Base-by-base conservation (phyloP, 176 grass and related monocot species). In the Urochloa ruziziensis region DNA sequence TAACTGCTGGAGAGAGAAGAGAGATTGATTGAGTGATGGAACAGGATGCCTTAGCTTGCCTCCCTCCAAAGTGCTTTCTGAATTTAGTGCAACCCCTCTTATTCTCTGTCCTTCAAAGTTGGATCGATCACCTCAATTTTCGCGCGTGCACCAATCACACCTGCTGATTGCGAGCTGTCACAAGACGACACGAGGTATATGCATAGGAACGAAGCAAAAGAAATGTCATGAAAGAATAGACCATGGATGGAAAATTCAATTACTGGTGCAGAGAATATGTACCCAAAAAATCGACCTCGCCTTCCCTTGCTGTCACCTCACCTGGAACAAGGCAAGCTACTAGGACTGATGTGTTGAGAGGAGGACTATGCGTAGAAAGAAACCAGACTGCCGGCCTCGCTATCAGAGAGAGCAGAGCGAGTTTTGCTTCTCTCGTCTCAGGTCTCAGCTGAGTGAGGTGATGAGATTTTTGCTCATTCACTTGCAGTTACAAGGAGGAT, bases 21-120 rank as follows among this genome's bases (percentile, higher is more conserved):
- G 56, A 59, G 56, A n/a, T 13, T 1, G 56, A 25, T 86, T 82
- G 70, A 86, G 88, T 83, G 85, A 53, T 78, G 80, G 85, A 67
- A 83, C 28, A 53, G 63, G 76, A 79, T 86, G 82, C 81, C 70
- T 58, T 42, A n/a, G n/a, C n/a, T n/a, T n/a, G n/a, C 58, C 58
- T 61, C 59, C 59, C 3, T 17, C n/a, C 13, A 30, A 39, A 39
- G 44, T 2, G 60, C 67, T 63, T 36, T 73, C 21, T 23, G 17
- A 7, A 69, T 69, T 43, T 72, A 73, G 17, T 80, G 80, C 73
- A 56, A 53, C 80, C 63, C 10, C n/a, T 73, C 42, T 52, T 52
- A 52, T 19, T 52, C 49, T 19, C 29, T 53, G 24, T 18, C 29
- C 34, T 10, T 34, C 28, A n/a, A n/a, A n/a, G n/a, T n/a, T n/a